Evolutionary conservation across 352 stramenopile genomes (phyloP), one percentile per base, ranked within the genome.

Genomic region (Thraustochytrium sp.): DNA sequence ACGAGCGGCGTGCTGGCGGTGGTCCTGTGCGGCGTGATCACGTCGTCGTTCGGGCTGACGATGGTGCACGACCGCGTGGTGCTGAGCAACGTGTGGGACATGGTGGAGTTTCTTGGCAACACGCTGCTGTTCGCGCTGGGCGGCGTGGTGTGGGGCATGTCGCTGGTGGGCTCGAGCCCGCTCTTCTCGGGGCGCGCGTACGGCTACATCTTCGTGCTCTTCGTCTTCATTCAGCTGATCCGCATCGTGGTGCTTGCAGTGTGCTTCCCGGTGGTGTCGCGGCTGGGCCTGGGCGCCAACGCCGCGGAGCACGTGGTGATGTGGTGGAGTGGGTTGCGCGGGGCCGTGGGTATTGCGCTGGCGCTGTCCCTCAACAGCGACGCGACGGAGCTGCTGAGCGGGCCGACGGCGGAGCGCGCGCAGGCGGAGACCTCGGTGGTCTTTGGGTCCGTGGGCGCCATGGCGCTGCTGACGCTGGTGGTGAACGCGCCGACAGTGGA

Each of bases 31-130:
- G 91, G 90, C 54, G 48, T 94, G 5, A 63, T 86, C 65, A 86
- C 63, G 18, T 48, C 85, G 89, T 85, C 85, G 13, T 87, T 91
- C 36, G 90, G 89, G n/a, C 63, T 86, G 49, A 86, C 76, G 2
- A 59, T 88, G 8, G 86, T 93, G 46, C 90, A 91, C 65, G 85
- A 92, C 68, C 53, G 48, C 2, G 82, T 90, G 21, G 54, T 91
- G 26, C 86, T 90, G 73, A 65, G 91, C 61, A 78, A 89, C 38
- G 92, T 93, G 85, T 90, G 89, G 88, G 51, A 85, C 13, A 84
- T 93, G 13, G 56, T 90, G 2, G 90, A 93, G 76, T 87, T 91
- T 65, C 76, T 94, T n/a, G 78, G 92, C 34, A 92, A 92, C 53
- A 92, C 89, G 18, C n/a, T 92, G 18, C 76, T 94, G 2, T 94